These are phyloP conservation scores for Artemisia annua DNA, from an alignment of 129 eudicot genomes.

Conservation along the genomic window DNA sequence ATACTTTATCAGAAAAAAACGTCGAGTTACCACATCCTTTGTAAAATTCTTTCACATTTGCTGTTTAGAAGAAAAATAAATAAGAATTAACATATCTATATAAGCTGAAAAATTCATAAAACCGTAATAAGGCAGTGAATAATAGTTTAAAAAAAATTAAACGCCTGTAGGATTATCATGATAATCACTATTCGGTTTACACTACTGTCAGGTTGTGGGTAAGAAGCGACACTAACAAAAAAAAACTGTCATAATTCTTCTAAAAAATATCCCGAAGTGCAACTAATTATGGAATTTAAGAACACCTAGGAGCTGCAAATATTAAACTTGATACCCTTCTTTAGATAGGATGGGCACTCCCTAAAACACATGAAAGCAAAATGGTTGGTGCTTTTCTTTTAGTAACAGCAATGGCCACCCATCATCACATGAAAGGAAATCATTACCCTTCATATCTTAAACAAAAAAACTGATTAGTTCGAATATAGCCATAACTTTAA, in stretches of 20 bases:
- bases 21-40: no score
- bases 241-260: slow-evolving; percentile 93
- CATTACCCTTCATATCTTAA: no score
- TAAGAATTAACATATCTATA: not conserved
- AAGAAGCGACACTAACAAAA: slow-evolving; percentile 73
- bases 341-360: slow-evolving; percentile 86
- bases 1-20: no score
- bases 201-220: slow-evolving; percentile 85
- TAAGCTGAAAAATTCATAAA: no score
- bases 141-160: no score
- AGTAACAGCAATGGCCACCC: not conserved
- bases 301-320: slow-evolving; percentile 92
- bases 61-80: no score
- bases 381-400: slow-evolving; percentile 7
- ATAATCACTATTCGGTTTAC: slow-evolving; percentile 77
- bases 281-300: slow-evolving; percentile 85
- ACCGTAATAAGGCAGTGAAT: no score
- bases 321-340: slow-evolving; percentile 85
- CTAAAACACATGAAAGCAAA: slow-evolving; percentile 41
- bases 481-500: no score
- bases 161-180: not conserved
- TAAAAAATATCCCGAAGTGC: slow-evolving; percentile 78
- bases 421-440: no score
- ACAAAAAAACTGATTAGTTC: no score
- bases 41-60: no score